Base-by-base conservation (phyloP, 78 protist species). In the Mastigamoeba balamuthi region DNA sequence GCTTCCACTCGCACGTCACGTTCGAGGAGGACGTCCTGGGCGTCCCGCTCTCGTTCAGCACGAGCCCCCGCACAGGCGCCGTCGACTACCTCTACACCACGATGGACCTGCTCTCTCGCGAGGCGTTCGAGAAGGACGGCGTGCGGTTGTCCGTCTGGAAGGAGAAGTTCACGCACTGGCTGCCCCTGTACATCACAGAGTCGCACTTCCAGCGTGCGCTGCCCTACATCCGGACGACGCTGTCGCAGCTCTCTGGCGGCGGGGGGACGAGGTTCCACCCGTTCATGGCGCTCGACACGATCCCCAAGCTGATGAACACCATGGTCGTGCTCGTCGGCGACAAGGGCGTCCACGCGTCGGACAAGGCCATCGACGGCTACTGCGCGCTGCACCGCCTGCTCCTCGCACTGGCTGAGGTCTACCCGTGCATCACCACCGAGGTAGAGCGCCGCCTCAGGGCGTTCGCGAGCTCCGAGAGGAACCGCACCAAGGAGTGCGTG, bases 111-210 rank as follows among this genome's bases (percentile, higher is more conserved):
- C 30, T 69, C 3, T 69, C 73, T 23, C 9, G 4, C 6, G 6
- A 44, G 29, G 23, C 6, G 4, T 58, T 73, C 67, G 25, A 7
- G 27, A 35, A 29, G 44, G 6, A 73, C 8, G 67, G 36, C 10
- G 76, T 73, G 36, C 7, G 76, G 6, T 27, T 30, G 76, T 25
- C 76, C 4, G 76, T 52, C 29, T 73, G 67, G 63, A 35, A 37
- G n/a, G 76, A 73, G 70, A 42, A 42, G n/a, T 73, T 73, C 40
- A 73, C 76, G n/a, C 76, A 73, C 70, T 73, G 58, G 67, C 66
- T 73, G 63, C 76, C 76, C 38, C 58, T 73, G 7, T 73, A 52
- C 44, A 73, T 73, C 66, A 58, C 8, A 23, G 40, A 73, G 6
- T 25, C 8, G 5, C 67, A 73, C 39, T 42, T 17, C 63, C 8